phyloP scores from a whole-genome alignment of 345 rosid species.

The Raphanus raphanistrum region DNA sequence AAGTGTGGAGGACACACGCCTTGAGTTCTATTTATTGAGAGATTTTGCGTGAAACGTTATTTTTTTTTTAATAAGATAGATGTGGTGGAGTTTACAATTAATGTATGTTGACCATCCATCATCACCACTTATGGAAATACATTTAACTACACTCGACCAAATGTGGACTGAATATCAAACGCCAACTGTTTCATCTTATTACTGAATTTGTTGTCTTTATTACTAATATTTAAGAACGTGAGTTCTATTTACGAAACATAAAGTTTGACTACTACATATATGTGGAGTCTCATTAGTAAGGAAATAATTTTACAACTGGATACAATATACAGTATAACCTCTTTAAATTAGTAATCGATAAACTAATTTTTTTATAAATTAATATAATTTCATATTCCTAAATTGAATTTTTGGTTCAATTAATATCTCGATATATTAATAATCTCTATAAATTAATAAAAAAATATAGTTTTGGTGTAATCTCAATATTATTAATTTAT shows the following conservation, averaged over 20 bases:
- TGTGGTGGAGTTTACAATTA: constrained; percentile 30
- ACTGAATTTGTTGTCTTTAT: background rate
- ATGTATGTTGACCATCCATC: constrained; percentile 39
- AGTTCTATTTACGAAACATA: background rate
- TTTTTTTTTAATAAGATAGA: background rate
- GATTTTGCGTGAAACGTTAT: background rate
- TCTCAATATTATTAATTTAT: too few species aligned
- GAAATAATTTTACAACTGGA: background rate
- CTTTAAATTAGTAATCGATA: too few species aligned
- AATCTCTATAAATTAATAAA: too few species aligned
- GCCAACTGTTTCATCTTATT: background rate
- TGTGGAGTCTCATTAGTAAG: background rate
- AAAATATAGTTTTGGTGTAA: too few species aligned
- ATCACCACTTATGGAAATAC: constrained; percentile 42
- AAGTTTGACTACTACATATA: background rate
- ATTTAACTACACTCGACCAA: background rate
- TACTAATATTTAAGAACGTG: background rate
- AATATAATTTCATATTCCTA: too few species aligned
- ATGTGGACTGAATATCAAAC: background rate
- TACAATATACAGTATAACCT: background rate
- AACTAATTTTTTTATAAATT: too few species aligned
- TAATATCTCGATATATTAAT: too few species aligned
- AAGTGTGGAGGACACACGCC: constrained; percentile 80
- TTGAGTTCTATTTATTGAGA: constrained; percentile 48
- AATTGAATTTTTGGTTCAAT: too few species aligned